A percentile compares a stretch with the other conserved stretches of the same genome.
Conservation (phyloP, 768 basidiomycete species). For the Trametes punicea region DNA sequence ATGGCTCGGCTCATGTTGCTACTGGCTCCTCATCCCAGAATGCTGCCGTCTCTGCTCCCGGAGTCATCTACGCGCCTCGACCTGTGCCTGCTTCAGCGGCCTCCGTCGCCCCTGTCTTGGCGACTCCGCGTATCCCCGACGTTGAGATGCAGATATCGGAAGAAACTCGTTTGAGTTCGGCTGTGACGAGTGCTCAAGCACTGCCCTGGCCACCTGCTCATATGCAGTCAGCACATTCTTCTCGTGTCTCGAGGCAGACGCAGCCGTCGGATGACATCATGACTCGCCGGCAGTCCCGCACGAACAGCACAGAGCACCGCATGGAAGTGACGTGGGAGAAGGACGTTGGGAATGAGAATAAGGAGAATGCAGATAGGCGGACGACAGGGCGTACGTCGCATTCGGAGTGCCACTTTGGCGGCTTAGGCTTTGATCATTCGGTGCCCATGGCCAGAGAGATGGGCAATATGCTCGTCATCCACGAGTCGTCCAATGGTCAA, state of each 20-base stretch:
- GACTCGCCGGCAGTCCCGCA: constrained; percentile 4
- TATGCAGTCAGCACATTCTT: background rate
- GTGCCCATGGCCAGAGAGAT: constrained; percentile 45
- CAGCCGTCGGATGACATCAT: background rate
- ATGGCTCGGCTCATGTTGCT: background rate
- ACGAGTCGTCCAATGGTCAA: constrained; percentile 31
- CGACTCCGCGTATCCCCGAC: constrained; percentile 41
- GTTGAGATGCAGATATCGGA: constrained; percentile 40
- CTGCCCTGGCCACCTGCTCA: constrained; percentile 22
- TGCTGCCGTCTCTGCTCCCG: constrained; percentile 12
- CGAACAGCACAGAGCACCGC: constrained; percentile 10
- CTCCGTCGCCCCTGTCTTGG: constrained; percentile 36
- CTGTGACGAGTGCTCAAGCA: constrained; percentile 36
- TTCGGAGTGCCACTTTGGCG: constrained; percentile 26
- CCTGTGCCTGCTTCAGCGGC: constrained; percentile 20
- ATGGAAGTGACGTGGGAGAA: constrained; percentile 9
- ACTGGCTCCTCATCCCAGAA: constrained; percentile 5
- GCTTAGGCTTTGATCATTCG: constrained; percentile 33
- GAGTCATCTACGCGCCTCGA: constrained; percentile 23
- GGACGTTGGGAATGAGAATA: constrained; percentile 26
- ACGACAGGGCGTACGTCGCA: constrained; percentile 26
- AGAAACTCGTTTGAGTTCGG: constrained; percentile 45
- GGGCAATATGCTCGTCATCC: constrained; percentile 44
- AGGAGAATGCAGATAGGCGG: constrained; percentile 36
- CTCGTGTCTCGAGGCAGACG: background rate